These are phyloP conservation scores for Cladophialophora psammophila DNA, from an alignment of 2,329 filamentous ascomycete species.

Conservation along the genomic window DNA sequence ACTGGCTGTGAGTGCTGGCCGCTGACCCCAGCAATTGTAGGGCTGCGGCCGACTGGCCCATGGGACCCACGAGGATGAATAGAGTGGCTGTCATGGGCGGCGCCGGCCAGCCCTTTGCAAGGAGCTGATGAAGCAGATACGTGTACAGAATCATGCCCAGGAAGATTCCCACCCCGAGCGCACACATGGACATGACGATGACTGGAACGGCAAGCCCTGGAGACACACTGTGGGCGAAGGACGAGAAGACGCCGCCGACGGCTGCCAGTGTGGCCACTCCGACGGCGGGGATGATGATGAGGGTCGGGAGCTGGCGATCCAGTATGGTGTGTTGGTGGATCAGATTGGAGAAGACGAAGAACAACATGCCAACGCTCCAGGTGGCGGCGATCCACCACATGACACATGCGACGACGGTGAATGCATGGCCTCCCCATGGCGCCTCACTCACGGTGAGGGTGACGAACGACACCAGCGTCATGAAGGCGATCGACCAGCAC, in stretches of 20 bases:
- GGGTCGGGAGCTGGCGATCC: slow-evolving; percentile 48
- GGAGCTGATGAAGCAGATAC: slow-evolving; percentile 36
- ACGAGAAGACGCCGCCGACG: slow-evolving; percentile 30
- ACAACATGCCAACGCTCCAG: slow-evolving; percentile 41
- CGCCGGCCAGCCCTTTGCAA: slow-evolving; percentile 37
- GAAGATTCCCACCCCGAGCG: slow-evolving; percentile 47
- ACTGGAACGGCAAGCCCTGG: slow-evolving; percentile 48
- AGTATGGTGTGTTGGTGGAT: slow-evolving; percentile 48
- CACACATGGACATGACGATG: slow-evolving; percentile 51
- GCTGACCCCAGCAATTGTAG: slow-evolving; percentile 49
- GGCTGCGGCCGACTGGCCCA: slow-evolving; percentile 46
- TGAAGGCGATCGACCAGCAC: slow-evolving; percentile 49
- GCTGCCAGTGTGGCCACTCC: slow-evolving; percentile 36
- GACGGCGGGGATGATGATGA: slow-evolving; percentile 42
- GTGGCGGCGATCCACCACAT: slow-evolving; percentile 53
- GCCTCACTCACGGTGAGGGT: slow-evolving; percentile 64
- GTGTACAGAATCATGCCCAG: slow-evolving; percentile 48
- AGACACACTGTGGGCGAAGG: slow-evolving; percentile 26
- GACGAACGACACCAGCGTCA: slow-evolving; percentile 42
- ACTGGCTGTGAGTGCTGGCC: slow-evolving; percentile 43
- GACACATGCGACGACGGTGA: slow-evolving; percentile 46
- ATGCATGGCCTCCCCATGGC: slow-evolving; percentile 43
- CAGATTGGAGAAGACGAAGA: slow-evolving; percentile 44
- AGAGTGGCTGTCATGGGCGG: slow-evolving; percentile 43
- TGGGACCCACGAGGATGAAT: slow-evolving; percentile 53